Percentiles rank a stretch among this genome's conserved stretches.
These are phyloP conservation scores for Penstemon davidsonii DNA, from an alignment of 257 asterid genomes.

Conservation along the genomic window DNA sequence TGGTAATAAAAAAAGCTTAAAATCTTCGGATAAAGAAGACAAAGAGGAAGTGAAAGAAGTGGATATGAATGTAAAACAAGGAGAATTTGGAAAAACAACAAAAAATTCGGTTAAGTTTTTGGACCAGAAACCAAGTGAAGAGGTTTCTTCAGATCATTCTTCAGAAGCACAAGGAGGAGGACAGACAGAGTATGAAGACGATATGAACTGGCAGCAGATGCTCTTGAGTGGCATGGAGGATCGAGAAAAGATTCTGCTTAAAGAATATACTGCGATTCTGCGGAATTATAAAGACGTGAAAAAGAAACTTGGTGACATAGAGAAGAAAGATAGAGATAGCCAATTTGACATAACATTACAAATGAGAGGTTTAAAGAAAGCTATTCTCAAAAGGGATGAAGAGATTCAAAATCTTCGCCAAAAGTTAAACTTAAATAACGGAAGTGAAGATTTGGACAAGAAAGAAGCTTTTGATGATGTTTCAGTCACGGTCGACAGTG, in stretches of 20 bases:
- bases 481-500: background rate
- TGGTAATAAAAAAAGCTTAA: background rate
- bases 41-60: constrained; percentile 33
- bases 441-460: constrained; percentile 7
- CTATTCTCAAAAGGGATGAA: constrained; percentile 36
- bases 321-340: constrained; percentile 44
- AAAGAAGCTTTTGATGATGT: constrained; percentile 15
- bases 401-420: constrained; percentile 36
- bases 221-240: constrained; percentile 59
- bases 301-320: constrained; percentile 38
- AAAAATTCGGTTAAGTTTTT: constrained; percentile 14
- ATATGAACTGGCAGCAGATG: constrained; percentile 52
- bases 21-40: constrained; percentile 20
- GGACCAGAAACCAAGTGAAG: constrained; percentile 22
- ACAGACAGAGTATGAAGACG: constrained; percentile 29
- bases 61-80: constrained; percentile 5
- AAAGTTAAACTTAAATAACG: constrained; percentile 19
- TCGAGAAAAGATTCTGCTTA: constrained; percentile 49
- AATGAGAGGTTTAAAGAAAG: constrained; percentile 38
- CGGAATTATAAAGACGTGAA: constrained; percentile 50
- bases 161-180: constrained; percentile 3
- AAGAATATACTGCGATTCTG: constrained; percentile 48
- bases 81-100: background rate
- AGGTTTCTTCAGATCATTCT: constrained; percentile 8
- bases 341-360: constrained; percentile 40